Conservation (phyloP, 805 yeast genomes). For the Wickerhamomyces bisporus region DNA sequence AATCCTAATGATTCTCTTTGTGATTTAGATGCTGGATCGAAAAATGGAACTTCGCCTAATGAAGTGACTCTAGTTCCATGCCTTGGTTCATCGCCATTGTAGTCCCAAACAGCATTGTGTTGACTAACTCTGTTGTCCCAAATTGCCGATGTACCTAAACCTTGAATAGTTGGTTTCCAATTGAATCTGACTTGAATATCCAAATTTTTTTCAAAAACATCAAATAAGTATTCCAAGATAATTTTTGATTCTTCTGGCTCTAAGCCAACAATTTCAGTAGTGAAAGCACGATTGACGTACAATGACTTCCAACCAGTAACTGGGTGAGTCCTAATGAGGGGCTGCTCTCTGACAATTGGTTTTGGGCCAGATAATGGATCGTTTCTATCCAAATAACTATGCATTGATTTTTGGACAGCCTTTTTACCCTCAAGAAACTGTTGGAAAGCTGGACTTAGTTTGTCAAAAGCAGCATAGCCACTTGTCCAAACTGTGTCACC, state of each 20-base stretch:
- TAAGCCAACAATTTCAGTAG: constrained; percentile 44
- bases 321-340: constrained; percentile 55
- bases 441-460: constrained; percentile 46
- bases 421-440: constrained; percentile 48
- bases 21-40: constrained; percentile 43
- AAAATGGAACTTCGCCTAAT: constrained; percentile 49
- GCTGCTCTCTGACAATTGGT: constrained; percentile 48
- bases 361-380: constrained; percentile 42
- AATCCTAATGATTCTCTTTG: constrained; percentile 49
- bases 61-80: constrained; percentile 53
- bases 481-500: constrained; percentile 54
- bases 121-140: constrained; percentile 58
- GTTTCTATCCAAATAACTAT: constrained; percentile 33
- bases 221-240: constrained; percentile 39
- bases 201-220: constrained; percentile 41
- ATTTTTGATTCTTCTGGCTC: constrained; percentile 42
- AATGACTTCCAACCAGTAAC: constrained; percentile 58
- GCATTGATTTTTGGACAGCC: constrained; percentile 39
- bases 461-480: constrained; percentile 53
- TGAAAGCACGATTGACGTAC: constrained; percentile 45
- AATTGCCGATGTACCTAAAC: constrained; percentile 46
- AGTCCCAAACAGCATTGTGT: constrained; percentile 47
- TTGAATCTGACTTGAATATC: constrained; percentile 53
- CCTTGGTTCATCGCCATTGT: constrained; percentile 50
- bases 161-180: constrained; percentile 39